Evolutionary conservation across 768 basidiomycete species (phyloP).

Genomic region (Chlorophyllum brunneum): DNA sequence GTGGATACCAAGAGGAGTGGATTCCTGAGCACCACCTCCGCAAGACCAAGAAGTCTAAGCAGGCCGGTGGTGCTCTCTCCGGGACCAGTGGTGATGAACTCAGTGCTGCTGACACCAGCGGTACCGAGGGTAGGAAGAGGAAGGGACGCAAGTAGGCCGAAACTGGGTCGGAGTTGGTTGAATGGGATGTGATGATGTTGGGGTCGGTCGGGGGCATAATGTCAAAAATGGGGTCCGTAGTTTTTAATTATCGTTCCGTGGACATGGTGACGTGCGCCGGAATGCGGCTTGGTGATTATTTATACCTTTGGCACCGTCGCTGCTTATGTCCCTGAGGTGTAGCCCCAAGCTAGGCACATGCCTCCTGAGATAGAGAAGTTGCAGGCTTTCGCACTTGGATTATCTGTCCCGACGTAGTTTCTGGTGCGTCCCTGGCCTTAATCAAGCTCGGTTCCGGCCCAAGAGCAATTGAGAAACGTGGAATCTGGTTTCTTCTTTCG

Average conservation of each 20-base stretch:
- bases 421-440: too few species aligned
- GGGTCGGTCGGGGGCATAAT: neutral
- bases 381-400: too few species aligned
- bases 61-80: constrained; percentile 40
- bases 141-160: constrained; percentile 40
- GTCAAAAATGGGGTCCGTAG: constrained; percentile 5
- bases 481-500: too few species aligned
- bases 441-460: too few species aligned
- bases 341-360: too few species aligned
- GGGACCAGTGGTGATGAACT: constrained; percentile 59
- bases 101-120: constrained; percentile 64
- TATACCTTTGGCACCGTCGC: neutral
- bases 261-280: neutral
- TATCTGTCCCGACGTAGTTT: too few species aligned
- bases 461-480: too few species aligned
- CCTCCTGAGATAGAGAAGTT: too few species aligned
- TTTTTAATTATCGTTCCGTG: constrained; percentile 7
- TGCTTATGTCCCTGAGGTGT: neutral
- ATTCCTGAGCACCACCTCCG: constrained; percentile 87
- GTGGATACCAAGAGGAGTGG: constrained; percentile 86
- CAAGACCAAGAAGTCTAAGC: constrained; percentile 52
- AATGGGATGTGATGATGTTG: neutral
- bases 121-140: constrained; percentile 58
- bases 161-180: neutral
- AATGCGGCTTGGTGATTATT: neutral